phyloP scores from a whole-genome alignment of 2,329 filamentous ascomycete species.

The Colletotrichum navitas region DNA sequence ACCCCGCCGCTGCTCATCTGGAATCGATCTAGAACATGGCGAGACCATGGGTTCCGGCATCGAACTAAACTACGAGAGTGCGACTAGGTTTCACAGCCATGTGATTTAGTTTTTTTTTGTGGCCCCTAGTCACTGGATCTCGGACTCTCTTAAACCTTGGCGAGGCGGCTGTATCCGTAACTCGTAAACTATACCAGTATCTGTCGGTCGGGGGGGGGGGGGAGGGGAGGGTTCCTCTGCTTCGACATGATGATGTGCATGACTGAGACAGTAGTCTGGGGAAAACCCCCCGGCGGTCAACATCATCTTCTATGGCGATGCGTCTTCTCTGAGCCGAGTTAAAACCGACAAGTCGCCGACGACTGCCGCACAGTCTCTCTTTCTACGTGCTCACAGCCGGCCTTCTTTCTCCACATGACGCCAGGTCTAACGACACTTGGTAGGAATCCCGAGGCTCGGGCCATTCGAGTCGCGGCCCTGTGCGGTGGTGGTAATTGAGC shows the following conservation, averaged over 20 bases:
- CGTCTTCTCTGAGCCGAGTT: neutral
- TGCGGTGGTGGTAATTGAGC: neutral
- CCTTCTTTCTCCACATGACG: neutral
- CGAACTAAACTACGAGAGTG: neutral
- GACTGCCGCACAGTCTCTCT: neutral
- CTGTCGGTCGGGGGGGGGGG: too few species aligned
- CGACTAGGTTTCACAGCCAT: neutral
- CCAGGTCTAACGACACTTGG: neutral
- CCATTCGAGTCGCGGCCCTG: neutral
- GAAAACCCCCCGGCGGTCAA: neutral
- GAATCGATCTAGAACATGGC: constrained; percentile 15
- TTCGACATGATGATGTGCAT: neutral
- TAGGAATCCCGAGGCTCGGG: neutral
- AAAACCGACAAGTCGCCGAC: constrained; percentile 12
- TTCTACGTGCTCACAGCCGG: neutral
- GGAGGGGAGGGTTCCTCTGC: neutral
- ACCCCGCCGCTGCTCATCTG: neutral
- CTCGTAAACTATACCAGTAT: neutral
- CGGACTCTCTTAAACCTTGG: neutral
- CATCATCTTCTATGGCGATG: neutral
- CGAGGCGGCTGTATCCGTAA: constrained; percentile 1
- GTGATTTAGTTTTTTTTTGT: neutral
- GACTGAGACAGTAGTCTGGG: neutral
- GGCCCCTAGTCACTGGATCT: neutral
- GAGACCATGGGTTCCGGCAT: neutral